Evolutionary conservation across 768 basidiomycete species (phyloP).

Genomic region (Ramaria sp.): DNA sequence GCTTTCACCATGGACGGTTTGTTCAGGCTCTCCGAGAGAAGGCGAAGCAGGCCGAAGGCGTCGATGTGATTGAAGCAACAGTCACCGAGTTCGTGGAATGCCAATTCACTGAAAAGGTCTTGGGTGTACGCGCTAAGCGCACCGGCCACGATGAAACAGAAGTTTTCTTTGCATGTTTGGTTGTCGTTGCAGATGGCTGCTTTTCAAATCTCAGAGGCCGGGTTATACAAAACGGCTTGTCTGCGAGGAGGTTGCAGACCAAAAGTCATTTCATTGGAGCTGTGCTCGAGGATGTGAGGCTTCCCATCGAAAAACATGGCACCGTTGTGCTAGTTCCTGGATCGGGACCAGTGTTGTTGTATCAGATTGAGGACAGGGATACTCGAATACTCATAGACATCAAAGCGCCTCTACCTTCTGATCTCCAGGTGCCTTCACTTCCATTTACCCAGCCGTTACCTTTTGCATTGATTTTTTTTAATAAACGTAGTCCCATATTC

Average conservation of each 20-base stretch:
- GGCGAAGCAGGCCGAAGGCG: constrained; percentile 46
- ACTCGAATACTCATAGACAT: constrained; percentile 93
- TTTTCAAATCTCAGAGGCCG: constrained; percentile 80
- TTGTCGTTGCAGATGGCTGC: constrained; percentile 89
- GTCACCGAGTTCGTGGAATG: constrained; percentile 66
- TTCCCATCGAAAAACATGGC: constrained; percentile 70
- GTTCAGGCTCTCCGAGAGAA: constrained; percentile 67
- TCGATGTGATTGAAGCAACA: constrained; percentile 79
- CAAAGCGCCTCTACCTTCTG: constrained; percentile 69
- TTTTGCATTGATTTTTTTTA: neutral
- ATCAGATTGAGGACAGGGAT: constrained; percentile 82
- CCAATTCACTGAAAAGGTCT: constrained; percentile 36
- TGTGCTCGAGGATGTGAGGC: constrained; percentile 61
- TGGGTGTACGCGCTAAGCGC: constrained; percentile 56
- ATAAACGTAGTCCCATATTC: constrained; percentile 49
- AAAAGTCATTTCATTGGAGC: constrained; percentile 79
- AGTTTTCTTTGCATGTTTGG: constrained; percentile 60
- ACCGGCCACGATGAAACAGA: constrained; percentile 30
- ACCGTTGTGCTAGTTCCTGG: constrained; percentile 76
- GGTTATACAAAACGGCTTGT: constrained; percentile 43
- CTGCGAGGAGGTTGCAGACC: constrained; percentile 34
- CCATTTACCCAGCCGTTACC: neutral
- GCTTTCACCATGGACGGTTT: constrained; percentile 92
- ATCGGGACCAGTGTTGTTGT: constrained; percentile 81
- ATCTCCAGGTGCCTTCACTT: constrained; percentile 50